Percentiles rank a stretch among this genome's conserved stretches.
Conservation (phyloP, 805 yeast species). For the Vanderwaltozyma polyspora region DNA sequence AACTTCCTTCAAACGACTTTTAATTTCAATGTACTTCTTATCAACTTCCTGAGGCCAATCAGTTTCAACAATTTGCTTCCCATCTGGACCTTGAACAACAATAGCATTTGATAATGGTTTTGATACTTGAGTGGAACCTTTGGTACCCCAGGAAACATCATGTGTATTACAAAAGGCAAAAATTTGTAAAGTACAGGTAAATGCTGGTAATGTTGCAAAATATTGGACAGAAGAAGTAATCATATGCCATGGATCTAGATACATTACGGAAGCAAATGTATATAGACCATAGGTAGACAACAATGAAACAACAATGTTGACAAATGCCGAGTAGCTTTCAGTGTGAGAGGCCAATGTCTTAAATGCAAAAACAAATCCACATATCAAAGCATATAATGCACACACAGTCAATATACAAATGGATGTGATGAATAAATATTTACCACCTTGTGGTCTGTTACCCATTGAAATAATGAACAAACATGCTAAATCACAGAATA, state of each 20-base stretch:
- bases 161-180: constrained; percentile 97
- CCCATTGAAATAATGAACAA: constrained; percentile 91
- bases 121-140: constrained; percentile 74
- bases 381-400: constrained; percentile 67
- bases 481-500: constrained; percentile 74
- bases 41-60: constrained; percentile 32
- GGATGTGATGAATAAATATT: constrained; percentile 58
- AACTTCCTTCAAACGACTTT: constrained; percentile 28
- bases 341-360: constrained; percentile 35
- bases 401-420: constrained; percentile 67
- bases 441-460: constrained; percentile 94
- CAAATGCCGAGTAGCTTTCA: constrained; percentile 39
- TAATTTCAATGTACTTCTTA: constrained; percentile 27
- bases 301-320: constrained; percentile 73
- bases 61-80: constrained; percentile 67
- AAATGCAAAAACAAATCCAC: constrained; percentile 73
- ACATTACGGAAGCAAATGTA: constrained; percentile 66
- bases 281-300: constrained; percentile 89
- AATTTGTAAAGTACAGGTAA: constrained; percentile 84
- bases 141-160: constrained; percentile 98
- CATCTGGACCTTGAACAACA: constrained; percentile 67
- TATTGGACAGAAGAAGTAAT: constrained; percentile 80
- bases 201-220: constrained; percentile 80
- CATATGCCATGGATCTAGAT: constrained; percentile 95
- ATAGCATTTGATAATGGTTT: constrained; percentile 71